These are phyloP conservation scores for Debaryomyces sp. DNA, from an alignment of 1,139 yeast genomes.

Conservation along the genomic window DNA sequence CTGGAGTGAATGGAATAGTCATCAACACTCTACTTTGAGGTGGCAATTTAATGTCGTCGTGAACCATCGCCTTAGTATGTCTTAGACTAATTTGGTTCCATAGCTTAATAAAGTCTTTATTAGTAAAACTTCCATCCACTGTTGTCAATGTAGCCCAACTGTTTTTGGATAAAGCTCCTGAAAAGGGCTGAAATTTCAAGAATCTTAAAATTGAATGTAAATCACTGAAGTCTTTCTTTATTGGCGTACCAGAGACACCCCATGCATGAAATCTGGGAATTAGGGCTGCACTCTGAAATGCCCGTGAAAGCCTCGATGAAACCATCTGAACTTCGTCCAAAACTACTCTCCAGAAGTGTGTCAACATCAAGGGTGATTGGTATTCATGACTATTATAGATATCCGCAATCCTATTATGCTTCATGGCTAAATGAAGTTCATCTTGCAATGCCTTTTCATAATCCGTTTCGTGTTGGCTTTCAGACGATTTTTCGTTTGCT, in stretches of 20 bases:
- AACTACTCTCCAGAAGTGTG: constrained; percentile 89
- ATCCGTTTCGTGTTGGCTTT: constrained; percentile 31
- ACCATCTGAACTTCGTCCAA: constrained; percentile 96
- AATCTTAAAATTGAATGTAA: constrained; percentile 71
- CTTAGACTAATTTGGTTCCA: constrained; percentile 62
- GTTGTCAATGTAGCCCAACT: constrained; percentile 38
- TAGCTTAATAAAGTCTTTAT: constrained; percentile 46
- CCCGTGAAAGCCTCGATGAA: constrained; percentile 68
- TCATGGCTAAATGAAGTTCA: constrained; percentile 36
- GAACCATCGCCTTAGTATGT: constrained; percentile 84
- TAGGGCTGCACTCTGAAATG: constrained; percentile 77
- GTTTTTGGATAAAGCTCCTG: constrained; percentile 37
- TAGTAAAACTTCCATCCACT: constrained; percentile 16
- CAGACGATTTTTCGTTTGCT: constrained; percentile 29
- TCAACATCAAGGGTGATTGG: constrained; percentile 78
- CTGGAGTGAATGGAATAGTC: constrained; percentile 72
- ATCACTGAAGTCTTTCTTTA: constrained; percentile 65
- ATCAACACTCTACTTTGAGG: constrained; percentile 71
- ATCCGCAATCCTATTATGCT: constrained; percentile 31
- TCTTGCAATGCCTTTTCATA: constrained; percentile 41
- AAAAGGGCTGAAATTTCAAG: constrained; percentile 67
- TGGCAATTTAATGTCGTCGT: constrained; percentile 75
- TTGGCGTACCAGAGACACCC: constrained; percentile 98
- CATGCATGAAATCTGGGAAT: constrained; percentile 88
- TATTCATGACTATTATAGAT: constrained; percentile 46